Evolutionary conservation across 2,329 filamentous ascomycete species (phyloP).

Genomic region (Penicillium freii): DNA sequence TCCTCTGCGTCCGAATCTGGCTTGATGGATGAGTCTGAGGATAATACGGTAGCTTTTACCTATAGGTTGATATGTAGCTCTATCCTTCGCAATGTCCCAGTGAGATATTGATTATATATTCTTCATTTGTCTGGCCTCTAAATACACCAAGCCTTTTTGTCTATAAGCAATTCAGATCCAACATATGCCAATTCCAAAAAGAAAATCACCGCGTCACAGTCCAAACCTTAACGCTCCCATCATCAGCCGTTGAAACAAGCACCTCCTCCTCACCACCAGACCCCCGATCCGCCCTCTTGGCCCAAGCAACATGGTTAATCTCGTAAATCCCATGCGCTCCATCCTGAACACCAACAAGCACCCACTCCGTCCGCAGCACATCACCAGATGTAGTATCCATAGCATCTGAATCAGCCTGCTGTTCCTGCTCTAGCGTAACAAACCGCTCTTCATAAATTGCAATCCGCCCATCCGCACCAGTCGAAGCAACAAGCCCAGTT

Average conservation of each 20-base stretch:
- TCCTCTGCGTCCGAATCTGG: too few species aligned
- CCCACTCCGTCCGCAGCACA: slow-evolving; percentile 60
- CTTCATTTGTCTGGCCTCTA: background rate
- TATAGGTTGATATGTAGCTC: background rate
- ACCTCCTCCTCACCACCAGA: slow-evolving; percentile 62
- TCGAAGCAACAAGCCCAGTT: slow-evolving; percentile 78
- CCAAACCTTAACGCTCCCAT: slow-evolving; percentile 86
- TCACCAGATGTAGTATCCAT: slow-evolving; percentile 33
- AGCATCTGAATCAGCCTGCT: slow-evolving; percentile 16
- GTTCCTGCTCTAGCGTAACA: slow-evolving; percentile 14
- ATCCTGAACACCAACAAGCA: slow-evolving; percentile 64
- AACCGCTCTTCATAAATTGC: slow-evolving; percentile 71
- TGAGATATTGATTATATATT: background rate
- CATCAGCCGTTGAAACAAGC: slow-evolving; percentile 86
- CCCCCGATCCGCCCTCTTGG: slow-evolving; percentile 66
- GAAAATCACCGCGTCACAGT: slow-evolving; percentile 44
- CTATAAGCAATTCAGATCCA: background rate
- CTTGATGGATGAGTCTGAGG: too few species aligned
- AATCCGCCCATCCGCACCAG: slow-evolving; percentile 80
- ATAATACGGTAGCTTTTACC: too few species aligned
- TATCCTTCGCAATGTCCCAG: background rate
- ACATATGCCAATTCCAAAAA: background rate
- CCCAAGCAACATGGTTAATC: slow-evolving; percentile 90
- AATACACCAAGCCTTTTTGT: slow-evolving; percentile 7
- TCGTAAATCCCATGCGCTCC: slow-evolving; percentile 89